Percentiles rank a stretch among this genome's conserved stretches.
These are phyloP conservation scores for Phascolomyces articulosus DNA, from an alignment of 371 early-diverging fungal species.

Conservation along the genomic window DNA sequence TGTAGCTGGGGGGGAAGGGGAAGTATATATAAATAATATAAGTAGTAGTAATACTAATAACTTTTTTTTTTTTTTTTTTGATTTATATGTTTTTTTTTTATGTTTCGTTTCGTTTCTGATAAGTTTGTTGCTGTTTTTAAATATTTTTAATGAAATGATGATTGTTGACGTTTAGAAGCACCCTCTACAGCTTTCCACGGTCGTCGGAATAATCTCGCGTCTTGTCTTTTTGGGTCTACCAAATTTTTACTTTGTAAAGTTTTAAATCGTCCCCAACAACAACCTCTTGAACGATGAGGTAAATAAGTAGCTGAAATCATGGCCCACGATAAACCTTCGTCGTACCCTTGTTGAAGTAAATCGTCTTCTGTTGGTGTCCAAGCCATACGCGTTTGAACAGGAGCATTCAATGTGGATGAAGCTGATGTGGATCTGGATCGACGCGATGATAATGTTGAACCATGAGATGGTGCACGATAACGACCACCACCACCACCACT, in stretches of 20 bases:
- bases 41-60: no score
- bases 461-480: slow-evolving; percentile 7
- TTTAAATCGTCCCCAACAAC: slow-evolving; percentile 53
- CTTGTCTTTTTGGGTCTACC: slow-evolving; percentile 27
- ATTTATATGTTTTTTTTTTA: no score
- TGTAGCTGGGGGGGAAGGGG: no score
- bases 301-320: slow-evolving; percentile 46
- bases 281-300: slow-evolving; percentile 49
- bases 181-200: slow-evolving; percentile 38
- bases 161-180: slow-evolving; percentile 11
- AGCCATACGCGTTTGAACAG: slow-evolving; percentile 25
- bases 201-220: slow-evolving; percentile 29
- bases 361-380: slow-evolving; percentile 47
- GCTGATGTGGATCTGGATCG: slow-evolving; percentile 10
- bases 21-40: no score
- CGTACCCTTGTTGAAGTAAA: slow-evolving; percentile 42
- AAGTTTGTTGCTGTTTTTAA: no score
- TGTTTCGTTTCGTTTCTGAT: no score
- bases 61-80: no score
- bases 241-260: slow-evolving; percentile 40
- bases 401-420: slow-evolving; percentile 9
- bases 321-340: slow-evolving; percentile 48
- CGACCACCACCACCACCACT: slow-evolving; percentile 1
- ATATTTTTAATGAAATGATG: not conserved
- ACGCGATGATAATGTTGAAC: not conserved